Evolutionary conservation across 2,329 filamentous ascomycete genomes (phyloP).

Genomic region (Myrmaecium sp.): DNA sequence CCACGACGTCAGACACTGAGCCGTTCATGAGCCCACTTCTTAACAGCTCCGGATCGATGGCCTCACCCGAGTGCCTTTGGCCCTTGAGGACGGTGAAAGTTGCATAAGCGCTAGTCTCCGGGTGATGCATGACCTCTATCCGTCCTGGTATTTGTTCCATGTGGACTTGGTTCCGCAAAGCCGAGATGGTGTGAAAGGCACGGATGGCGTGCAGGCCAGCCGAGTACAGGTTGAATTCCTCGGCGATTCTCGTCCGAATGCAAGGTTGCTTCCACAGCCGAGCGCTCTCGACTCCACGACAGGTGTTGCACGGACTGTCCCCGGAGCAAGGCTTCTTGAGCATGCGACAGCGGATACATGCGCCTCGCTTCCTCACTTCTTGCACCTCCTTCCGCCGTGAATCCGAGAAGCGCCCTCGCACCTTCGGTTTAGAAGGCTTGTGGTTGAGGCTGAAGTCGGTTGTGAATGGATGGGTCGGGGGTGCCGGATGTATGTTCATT

Average conservation of each 20-base stretch:
- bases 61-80: conserved; percentile 11
- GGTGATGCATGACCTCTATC: conserved; percentile 36
- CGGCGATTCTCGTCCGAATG: conserved; percentile 39
- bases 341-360: conserved; percentile 47
- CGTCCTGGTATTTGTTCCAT: conserved; percentile 32
- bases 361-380: conserved; percentile 41
- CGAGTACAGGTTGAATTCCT: conserved; percentile 41
- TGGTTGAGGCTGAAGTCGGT: conserved; percentile 23
- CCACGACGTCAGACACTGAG: conserved; percentile 14
- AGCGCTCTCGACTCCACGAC: conserved; percentile 41
- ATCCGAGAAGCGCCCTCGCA: conserved; percentile 39
- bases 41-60: conserved; percentile 21
- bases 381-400: conserved; percentile 41
- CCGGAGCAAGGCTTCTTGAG: conserved; percentile 47
- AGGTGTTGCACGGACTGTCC: conserved; percentile 42
- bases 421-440: conserved; percentile 27
- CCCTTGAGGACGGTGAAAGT: conserved; percentile 29
- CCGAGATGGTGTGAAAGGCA: conserved; percentile 33
- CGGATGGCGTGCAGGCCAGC: conserved; percentile 35
- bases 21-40: conserved; percentile 4
- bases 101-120: conserved; percentile 28
- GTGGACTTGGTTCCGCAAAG: conserved; percentile 30
- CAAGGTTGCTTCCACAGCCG: conserved; percentile 44
- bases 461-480: conserved; percentile 14
- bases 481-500: conserved; percentile 15